Evolutionary conservation across 2,329 filamentous ascomycete genomes (phyloP).

Genomic region (Penicillium sp.): DNA sequence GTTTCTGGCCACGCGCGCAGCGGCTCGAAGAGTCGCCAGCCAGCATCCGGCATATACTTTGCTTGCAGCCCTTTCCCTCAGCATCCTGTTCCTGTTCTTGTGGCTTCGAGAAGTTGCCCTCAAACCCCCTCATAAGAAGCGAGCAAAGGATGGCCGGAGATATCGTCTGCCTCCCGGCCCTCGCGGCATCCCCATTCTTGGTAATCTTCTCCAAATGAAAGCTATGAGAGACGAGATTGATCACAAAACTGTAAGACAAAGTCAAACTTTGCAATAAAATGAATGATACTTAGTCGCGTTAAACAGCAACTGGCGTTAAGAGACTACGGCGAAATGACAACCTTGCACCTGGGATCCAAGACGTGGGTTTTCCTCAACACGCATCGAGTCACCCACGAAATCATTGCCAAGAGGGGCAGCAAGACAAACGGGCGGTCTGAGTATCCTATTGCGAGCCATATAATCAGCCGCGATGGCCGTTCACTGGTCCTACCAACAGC

Average conservation of each 20-base stretch:
- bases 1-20: too few relatives aligned
- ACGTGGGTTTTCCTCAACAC: slow-evolving; percentile 45
- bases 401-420: slow-evolving; percentile 35
- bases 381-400: slow-evolving; percentile 35
- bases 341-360: slow-evolving; percentile 30
- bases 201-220: slow-evolving; percentile 16
- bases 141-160: slow-evolving; percentile 13
- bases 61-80: too few relatives aligned
- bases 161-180: slow-evolving; percentile 24
- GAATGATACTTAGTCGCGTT: neutral
- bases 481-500: slow-evolving; percentile 31
- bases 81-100: neutral
- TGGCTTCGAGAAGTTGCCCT: neutral
- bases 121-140: neutral
- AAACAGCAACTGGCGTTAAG: slow-evolving; percentile 14
- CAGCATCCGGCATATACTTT: too few relatives aligned
- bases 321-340: slow-evolving; percentile 31
- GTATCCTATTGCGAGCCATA: slow-evolving; percentile 33
- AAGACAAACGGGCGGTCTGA: slow-evolving; percentile 32
- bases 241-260: neutral
- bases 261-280: neutral
- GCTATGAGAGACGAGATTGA: neutral
- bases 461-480: slow-evolving; percentile 33
- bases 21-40: too few relatives aligned
- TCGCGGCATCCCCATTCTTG: slow-evolving; percentile 19